A percentile compares a stretch with the other conserved stretches of the same genome.
These are phyloP conservation scores for Favolaschia claudopus DNA, from an alignment of 768 basidiomycete genomes.

Conservation along the genomic window DNA sequence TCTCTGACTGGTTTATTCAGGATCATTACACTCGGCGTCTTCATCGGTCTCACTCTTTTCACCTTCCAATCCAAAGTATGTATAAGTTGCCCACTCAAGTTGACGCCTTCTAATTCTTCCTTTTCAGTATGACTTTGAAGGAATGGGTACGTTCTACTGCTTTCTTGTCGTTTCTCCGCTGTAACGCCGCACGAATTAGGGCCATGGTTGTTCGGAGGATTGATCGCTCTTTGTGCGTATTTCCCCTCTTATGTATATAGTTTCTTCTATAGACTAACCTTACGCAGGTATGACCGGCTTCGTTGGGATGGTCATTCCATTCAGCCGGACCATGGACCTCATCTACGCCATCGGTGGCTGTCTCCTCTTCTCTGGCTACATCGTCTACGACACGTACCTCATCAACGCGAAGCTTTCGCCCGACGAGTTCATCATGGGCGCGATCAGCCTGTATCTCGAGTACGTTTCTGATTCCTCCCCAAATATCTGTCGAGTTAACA, in stretches of 20 bases:
- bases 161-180: too few relatives aligned
- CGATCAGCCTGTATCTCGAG: slow-evolving; percentile 95
- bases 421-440: slow-evolving; percentile 92
- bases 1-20: slow-evolving; percentile 42
- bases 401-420: slow-evolving; percentile 90
- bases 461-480: slow-evolving; percentile 46
- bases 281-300: slow-evolving; percentile 77
- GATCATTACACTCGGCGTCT: slow-evolving; percentile 90
- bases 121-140: slow-evolving; percentile 88
- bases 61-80: slow-evolving; percentile 91
- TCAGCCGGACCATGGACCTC: slow-evolving; percentile 81
- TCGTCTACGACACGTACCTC: slow-evolving; percentile 89
- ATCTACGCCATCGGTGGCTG: slow-evolving; percentile 80
- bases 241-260: background rate
- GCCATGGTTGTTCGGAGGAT: slow-evolving; percentile 87
- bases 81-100: background rate
- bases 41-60: slow-evolving; percentile 92
- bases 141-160: slow-evolving; percentile 59
- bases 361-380: slow-evolving; percentile 88
- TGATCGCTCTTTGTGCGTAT: slow-evolving; percentile 76
- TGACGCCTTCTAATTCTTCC: background rate
- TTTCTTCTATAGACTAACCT: background rate
- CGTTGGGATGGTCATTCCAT: slow-evolving; percentile 88
- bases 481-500: slow-evolving; percentile 22
- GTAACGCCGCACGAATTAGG: background rate